phyloP scores from a whole-genome alignment of 2,329 filamentous ascomycete genomes.

The Sphaerulina vaccinii region DNA sequence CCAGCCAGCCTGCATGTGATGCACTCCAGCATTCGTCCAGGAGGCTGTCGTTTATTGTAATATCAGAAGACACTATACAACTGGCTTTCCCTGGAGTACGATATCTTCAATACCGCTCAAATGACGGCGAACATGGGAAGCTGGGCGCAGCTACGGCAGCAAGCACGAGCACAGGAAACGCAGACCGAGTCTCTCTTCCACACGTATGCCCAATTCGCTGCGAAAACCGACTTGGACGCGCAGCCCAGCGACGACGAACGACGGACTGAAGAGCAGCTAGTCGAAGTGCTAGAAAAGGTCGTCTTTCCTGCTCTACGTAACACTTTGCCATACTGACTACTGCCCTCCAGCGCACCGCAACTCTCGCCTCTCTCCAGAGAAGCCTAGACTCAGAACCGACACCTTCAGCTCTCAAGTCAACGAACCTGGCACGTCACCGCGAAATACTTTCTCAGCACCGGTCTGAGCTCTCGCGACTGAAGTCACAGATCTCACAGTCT shows the following conservation, averaged over 20 bases:
- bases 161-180: conserved; percentile 82
- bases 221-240: conserved; percentile 71
- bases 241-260: conserved; percentile 85
- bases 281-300: conserved; percentile 82
- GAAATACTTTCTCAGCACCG: conserved; percentile 87
- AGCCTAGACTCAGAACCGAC: conserved; percentile 92
- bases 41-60: too few relatives aligned
- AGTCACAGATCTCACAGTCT: conserved; percentile 69
- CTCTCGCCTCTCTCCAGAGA: conserved; percentile 78
- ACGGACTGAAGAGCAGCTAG: conserved; percentile 74
- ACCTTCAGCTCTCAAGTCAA: conserved; percentile 92
- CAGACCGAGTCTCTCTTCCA: conserved; percentile 88
- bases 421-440: conserved; percentile 86
- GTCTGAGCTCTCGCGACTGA: conserved; percentile 75
- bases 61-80: too few relatives aligned
- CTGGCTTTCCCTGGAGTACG: background rate
- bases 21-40: too few relatives aligned
- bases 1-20: background rate
- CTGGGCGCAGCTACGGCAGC: conserved; percentile 93
- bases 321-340: conserved; percentile 3
- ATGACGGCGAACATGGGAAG: conserved; percentile 49
- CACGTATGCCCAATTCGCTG: conserved; percentile 86
- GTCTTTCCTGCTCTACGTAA: conserved; percentile 13
- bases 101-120: too few relatives aligned
- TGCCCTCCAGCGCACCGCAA: conserved; percentile 66